Evolutionary conservation across 2,329 filamentous ascomycete genomes (phyloP).

Genomic region (Ophiostoma quercus): DNA sequence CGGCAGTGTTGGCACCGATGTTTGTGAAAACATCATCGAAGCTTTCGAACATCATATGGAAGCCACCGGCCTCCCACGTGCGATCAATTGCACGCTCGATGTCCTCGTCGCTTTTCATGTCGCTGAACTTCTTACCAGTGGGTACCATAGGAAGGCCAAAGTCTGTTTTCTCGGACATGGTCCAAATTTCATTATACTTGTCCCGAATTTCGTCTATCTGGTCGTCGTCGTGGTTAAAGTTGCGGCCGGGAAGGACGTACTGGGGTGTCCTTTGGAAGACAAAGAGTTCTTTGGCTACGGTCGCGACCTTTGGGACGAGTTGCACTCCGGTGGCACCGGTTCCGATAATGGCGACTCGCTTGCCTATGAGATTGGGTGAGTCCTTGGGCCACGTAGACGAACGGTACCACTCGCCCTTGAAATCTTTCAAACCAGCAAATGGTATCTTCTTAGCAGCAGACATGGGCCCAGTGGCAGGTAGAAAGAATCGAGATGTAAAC

Average conservation of each 20-base stretch:
- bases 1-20: conserved; percentile 31
- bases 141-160: conserved; percentile 20
- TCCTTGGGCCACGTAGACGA: conserved; percentile 52
- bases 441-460: conserved; percentile 56
- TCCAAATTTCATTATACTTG: conserved; percentile 18
- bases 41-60: conserved; percentile 21
- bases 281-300: conserved; percentile 61
- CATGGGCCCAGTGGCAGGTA: conserved; percentile 61
- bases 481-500: conserved; percentile 51
- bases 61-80: conserved; percentile 21
- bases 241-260: conserved; percentile 51
- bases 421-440: conserved; percentile 60
- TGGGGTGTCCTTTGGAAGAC: conserved; percentile 75
- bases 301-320: conserved; percentile 62
- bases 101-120: neutral
- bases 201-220: conserved; percentile 1
- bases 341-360: conserved; percentile 67
- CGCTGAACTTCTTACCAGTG: conserved; percentile 6
- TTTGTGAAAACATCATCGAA: conserved; percentile 31
- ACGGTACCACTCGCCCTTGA: conserved; percentile 50
- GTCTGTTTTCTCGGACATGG: neutral
- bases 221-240: conserved; percentile 19
- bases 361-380: conserved; percentile 59
- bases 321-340: conserved; percentile 76
- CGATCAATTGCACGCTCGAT: conserved; percentile 17